These are phyloP conservation scores for Primulina tabacum DNA, from an alignment of 257 asterid species.

Conservation along the genomic window DNA sequence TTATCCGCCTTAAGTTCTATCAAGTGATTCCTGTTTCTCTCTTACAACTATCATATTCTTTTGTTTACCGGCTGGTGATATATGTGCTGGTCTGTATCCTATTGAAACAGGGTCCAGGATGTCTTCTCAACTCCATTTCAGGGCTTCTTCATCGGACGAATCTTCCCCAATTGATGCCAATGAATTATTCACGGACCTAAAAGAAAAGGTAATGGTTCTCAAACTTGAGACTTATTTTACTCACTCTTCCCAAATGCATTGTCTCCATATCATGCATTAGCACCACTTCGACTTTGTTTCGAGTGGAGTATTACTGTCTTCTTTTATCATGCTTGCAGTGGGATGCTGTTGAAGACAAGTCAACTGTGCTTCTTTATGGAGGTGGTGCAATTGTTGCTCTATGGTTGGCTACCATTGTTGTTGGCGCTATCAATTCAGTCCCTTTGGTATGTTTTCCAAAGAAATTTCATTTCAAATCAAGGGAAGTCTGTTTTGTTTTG, in stretches of 20 bases:
- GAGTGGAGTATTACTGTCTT: neutral
- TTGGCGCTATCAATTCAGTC: constrained; percentile 83
- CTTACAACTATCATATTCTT: neutral
- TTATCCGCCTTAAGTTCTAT: too few relatives aligned
- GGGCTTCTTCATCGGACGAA: constrained; percentile 84
- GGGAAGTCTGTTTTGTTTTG: neutral
- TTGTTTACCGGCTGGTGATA: neutral
- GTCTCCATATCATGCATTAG: neutral
- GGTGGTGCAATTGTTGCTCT: constrained; percentile 79
- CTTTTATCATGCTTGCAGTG: constrained; percentile 40
- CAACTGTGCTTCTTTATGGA: constrained; percentile 72
- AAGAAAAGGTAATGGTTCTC: constrained; percentile 59
- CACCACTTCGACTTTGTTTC: neutral
- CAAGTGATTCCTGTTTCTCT: neutral
- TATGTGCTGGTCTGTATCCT: constrained; percentile 19
- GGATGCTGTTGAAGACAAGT: constrained; percentile 94
- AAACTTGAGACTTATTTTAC: neutral
- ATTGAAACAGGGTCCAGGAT: constrained; percentile 53
- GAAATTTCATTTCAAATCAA: neutral
- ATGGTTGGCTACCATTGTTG: constrained; percentile 76
- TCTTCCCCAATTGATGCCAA: constrained; percentile 51
- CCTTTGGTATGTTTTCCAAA: constrained; percentile 67
- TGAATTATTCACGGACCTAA: constrained; percentile 70
- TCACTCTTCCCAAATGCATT: neutral
- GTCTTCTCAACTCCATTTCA: constrained; percentile 47